These are phyloP conservation scores for Fusarium praegraminearum DNA, from an alignment of 2,329 filamentous ascomycete species.

Conservation along the genomic window DNA sequence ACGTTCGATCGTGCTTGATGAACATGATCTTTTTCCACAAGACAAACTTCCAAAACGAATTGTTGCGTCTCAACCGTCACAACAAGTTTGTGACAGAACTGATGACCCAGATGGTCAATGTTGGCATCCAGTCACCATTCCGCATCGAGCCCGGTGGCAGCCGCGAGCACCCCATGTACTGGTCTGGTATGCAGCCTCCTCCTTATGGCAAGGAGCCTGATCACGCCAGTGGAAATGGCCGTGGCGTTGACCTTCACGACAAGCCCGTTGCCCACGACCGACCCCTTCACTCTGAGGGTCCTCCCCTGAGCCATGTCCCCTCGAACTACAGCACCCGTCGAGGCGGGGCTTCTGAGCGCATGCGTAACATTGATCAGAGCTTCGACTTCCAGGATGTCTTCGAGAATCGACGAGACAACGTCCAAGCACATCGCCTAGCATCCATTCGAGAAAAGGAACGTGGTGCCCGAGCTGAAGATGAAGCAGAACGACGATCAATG, in stretches of 20 bases:
- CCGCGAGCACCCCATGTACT: conserved; percentile 74
- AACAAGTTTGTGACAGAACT: conserved; percentile 95
- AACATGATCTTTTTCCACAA: conserved; percentile 99
- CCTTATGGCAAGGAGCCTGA: conserved; percentile 51
- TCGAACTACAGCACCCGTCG: conserved; percentile 31
- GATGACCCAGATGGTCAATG: conserved; percentile 84
- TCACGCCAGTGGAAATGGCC: neutral
- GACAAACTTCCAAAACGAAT: conserved; percentile 94
- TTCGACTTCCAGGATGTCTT: conserved; percentile 62
- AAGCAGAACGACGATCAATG: conserved; percentile 43
- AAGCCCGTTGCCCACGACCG: conserved; percentile 13
- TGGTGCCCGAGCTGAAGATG: conserved; percentile 46
- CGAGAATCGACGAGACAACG: conserved; percentile 55
- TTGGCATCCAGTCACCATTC: conserved; percentile 85
- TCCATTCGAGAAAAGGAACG: conserved; percentile 56
- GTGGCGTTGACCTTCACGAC: conserved; percentile 24
- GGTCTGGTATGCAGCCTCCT: conserved; percentile 53
- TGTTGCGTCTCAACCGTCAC: conserved; percentile 86
- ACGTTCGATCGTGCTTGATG: conserved; percentile 86
- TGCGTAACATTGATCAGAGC: conserved; percentile 51
- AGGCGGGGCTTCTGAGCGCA: conserved; percentile 32
- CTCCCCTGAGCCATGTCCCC: conserved; percentile 22
- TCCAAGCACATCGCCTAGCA: conserved; percentile 52
- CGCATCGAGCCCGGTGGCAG: conserved; percentile 73
- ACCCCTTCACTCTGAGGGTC: conserved; percentile 26